Evolutionary conservation across 257 asterid species (phyloP).

Genomic region (Pogostemon cablin): DNA sequence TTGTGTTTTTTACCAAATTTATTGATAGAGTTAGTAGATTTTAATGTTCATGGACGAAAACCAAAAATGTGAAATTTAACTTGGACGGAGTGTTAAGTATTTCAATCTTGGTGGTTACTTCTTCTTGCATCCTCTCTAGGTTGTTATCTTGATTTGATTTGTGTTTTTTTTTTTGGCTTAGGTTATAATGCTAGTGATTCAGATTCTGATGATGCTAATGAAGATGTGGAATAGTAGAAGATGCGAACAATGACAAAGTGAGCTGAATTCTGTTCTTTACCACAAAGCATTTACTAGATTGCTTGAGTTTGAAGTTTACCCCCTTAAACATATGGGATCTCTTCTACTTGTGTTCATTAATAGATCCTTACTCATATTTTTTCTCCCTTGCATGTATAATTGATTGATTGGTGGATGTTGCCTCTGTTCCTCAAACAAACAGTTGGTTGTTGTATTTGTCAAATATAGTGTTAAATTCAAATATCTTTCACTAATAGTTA

Average conservation of each 20-base stretch:
- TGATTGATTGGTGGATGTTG: not conserved
- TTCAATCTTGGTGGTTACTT: slow-evolving; percentile 8
- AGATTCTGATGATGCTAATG: slow-evolving; percentile 69
- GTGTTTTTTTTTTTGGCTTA: slow-evolving; percentile 32
- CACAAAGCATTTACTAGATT: slow-evolving; percentile 9
- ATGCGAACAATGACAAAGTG: slow-evolving; percentile 38
- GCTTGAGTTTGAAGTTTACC: slow-evolving; percentile 2
- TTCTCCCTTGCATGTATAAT: slow-evolving; percentile 12
- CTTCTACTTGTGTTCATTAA: slow-evolving; percentile 12
- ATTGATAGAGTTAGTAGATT: no score
- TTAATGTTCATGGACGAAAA: no score
- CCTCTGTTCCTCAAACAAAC: not conserved
- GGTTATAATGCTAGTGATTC: slow-evolving; percentile 94
- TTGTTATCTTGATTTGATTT: not conserved
- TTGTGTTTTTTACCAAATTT: no score
- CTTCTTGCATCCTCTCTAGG: not conserved
- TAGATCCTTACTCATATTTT: slow-evolving; percentile 1
- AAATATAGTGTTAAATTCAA: not conserved
- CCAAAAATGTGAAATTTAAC: no score
- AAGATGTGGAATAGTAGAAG: slow-evolving; percentile 46
- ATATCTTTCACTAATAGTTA: not conserved
- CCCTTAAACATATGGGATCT: not conserved
- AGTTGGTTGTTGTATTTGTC: not conserved
- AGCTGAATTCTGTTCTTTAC: slow-evolving; percentile 38
- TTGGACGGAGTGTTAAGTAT: not conserved